phyloP scores from a whole-genome alignment of 78 protist genomes.

The Dictyostelium firmibasis region DNA sequence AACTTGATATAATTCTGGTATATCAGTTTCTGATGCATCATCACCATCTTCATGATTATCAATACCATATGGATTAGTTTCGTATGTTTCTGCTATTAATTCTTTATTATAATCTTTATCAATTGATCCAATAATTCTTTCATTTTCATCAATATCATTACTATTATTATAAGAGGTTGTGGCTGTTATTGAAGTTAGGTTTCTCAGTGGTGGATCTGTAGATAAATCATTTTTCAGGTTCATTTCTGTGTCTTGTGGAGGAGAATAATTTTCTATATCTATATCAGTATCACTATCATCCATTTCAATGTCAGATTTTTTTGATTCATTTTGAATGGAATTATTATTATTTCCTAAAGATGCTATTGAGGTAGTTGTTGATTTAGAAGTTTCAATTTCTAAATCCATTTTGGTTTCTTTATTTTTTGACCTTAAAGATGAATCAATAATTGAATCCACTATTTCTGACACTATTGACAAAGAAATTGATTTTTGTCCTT shows the following conservation, averaged over 20 bases:
- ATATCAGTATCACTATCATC: not conserved
- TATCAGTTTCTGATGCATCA: not conserved
- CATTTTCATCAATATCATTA: not conserved
- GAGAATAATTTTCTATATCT: too few relatives aligned
- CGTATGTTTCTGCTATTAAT: not conserved
- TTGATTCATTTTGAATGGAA: not conserved
- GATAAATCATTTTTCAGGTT: not conserved
- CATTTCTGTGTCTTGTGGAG: not conserved
- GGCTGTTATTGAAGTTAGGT: not conserved
- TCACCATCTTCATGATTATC: not conserved
- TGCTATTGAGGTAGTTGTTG: not conserved
- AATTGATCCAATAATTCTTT: not conserved
- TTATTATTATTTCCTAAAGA: not conserved
- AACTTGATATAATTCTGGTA: not conserved
- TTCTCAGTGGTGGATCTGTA: not conserved
- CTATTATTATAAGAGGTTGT: too few relatives aligned
- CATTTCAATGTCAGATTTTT: not conserved
- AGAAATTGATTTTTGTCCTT: too few relatives aligned
- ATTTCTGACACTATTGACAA: too few relatives aligned
- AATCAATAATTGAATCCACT: too few relatives aligned
- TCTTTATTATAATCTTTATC: not conserved
- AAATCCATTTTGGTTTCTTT: too few relatives aligned
- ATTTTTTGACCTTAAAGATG: too few relatives aligned
- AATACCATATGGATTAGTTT: not conserved
- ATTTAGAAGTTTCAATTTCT: too few relatives aligned